Percentiles rank a stretch among this genome's conserved stretches.
phyloP scores from a whole-genome alignment of 805 yeast species.

The Saturnispora ahearnii region DNA sequence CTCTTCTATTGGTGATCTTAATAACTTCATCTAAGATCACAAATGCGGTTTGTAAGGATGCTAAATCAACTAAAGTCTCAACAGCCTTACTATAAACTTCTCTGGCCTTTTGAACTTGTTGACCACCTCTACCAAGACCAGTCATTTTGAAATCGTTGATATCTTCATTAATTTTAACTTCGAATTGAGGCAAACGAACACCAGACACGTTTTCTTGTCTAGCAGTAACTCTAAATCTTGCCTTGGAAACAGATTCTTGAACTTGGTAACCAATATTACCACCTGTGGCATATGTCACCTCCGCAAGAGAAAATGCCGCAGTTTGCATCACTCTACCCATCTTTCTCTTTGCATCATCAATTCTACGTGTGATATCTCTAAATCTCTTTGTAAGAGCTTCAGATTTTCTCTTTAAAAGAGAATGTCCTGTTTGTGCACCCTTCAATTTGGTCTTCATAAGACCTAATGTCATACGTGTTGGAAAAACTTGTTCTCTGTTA shows the following conservation, averaged over 20 bases:
- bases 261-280: constrained; percentile 93
- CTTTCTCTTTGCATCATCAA: constrained; percentile 90
- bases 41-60: constrained; percentile 94
- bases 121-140: constrained; percentile 97
- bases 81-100: constrained; percentile 90
- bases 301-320: constrained; percentile 95
- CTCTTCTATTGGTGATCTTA: constrained; percentile 96
- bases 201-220: constrained; percentile 96
- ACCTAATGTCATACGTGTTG: constrained; percentile 95
- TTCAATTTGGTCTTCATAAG: constrained; percentile 91
- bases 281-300: constrained; percentile 95
- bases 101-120: constrained; percentile 92
- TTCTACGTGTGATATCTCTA: constrained; percentile 89
- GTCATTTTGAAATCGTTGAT: constrained; percentile 94
- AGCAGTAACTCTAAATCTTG: constrained; percentile 84
- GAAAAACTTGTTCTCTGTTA: constrained; percentile 85
- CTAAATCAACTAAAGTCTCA: constrained; percentile 92
- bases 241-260: constrained; percentile 80
- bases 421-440: constrained; percentile 96
- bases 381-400: constrained; percentile 95
- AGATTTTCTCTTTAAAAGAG: constrained; percentile 85
- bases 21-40: constrained; percentile 95
- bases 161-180: constrained; percentile 69
- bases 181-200: constrained; percentile 88
- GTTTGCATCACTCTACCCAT: constrained; percentile 99